Percentiles rank a stretch among this genome's conserved stretches.
Evolutionary conservation across 352 stramenopile species (phyloP).

Genomic region (Pythium biforme): DNA sequence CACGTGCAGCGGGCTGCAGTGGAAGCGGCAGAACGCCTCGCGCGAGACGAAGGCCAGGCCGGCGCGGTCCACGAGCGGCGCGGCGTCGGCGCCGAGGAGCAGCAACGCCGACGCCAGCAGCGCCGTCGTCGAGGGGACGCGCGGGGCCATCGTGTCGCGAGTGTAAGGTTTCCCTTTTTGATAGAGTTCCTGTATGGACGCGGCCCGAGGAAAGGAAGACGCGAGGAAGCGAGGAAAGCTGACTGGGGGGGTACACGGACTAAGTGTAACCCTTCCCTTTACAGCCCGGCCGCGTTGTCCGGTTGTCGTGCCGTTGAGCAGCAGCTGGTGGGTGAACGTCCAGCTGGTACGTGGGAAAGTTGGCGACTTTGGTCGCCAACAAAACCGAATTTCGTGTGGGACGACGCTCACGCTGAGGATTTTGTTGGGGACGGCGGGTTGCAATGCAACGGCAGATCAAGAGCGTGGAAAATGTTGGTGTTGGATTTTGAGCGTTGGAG

Average conservation of each 20-base stretch:
- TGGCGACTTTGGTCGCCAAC: background rate
- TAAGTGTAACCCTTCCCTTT: slow-evolving; percentile 3
- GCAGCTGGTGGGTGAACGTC: slow-evolving; percentile 1
- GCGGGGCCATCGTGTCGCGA: background rate
- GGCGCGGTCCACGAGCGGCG: slow-evolving; percentile 26
- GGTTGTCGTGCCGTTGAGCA: background rate
- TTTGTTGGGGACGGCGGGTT: too few relatives aligned
- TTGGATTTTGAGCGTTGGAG: too few relatives aligned
- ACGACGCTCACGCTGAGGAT: too few relatives aligned
- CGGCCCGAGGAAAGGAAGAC: background rate
- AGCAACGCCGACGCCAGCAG: background rate
- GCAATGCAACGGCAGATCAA: too few relatives aligned
- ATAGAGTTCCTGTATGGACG: slow-evolving; percentile 1
- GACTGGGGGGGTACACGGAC: background rate
- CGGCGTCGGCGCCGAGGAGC: slow-evolving; percentile 3
- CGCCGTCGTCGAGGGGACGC: background rate
- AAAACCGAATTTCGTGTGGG: background rate
- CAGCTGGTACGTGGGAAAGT: slow-evolving; percentile 1
- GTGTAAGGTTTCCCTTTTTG: background rate
- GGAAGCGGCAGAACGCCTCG: slow-evolving; percentile 55
- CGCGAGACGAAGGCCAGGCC: slow-evolving; percentile 49
- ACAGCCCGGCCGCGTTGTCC: background rate
- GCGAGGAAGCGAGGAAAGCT: background rate
- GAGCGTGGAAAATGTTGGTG: too few relatives aligned
- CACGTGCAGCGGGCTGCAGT: slow-evolving; percentile 56